Percentiles rank a stretch among this genome's conserved stretches.
These are phyloP conservation scores for Dichomitus squalens DNA, from an alignment of 1,284 basidiomycete genomes.

Conservation along the genomic window DNA sequence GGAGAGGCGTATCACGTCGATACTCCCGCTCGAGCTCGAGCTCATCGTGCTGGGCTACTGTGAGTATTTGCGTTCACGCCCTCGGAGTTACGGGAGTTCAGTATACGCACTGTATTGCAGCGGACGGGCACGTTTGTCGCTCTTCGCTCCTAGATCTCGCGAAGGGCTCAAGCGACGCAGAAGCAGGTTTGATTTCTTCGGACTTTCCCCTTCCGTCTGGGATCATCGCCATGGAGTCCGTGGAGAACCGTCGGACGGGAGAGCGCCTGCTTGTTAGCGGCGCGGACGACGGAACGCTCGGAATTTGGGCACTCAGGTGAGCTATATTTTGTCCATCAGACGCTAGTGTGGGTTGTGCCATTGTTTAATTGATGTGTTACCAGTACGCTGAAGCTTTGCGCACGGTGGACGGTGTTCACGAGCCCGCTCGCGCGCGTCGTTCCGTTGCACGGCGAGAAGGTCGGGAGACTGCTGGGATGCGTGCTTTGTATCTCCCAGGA, in stretches of 20 bases:
- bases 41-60: conserved; percentile 62
- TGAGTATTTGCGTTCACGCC: conserved; percentile 35
- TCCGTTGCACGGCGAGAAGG: conserved; percentile 56
- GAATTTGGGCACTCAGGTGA: conserved; percentile 65
- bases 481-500: conserved; percentile 76
- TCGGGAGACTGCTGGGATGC: conserved; percentile 68
- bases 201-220: conserved; percentile 47
- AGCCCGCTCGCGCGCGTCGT: conserved; percentile 63
- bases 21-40: conserved; percentile 60
- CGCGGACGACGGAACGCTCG: conserved; percentile 73
- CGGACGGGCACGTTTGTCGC: conserved; percentile 55
- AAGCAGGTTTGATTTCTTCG: conserved; percentile 35
- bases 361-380: neutral
- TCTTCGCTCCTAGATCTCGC: conserved; percentile 42
- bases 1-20: conserved; percentile 40
- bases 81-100: neutral
- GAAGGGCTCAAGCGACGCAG: conserved; percentile 32
- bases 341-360: too few species aligned
- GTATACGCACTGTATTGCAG: conserved; percentile 38
- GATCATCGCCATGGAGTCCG: conserved; percentile 53
- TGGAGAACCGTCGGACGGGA: conserved; percentile 55
- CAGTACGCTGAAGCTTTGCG: conserved; percentile 65
- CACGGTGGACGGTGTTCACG: conserved; percentile 71
- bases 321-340: neutral
- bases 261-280: conserved; percentile 70